Evolutionary conservation across 768 basidiomycete species (phyloP).

Genomic region (Mycena olivaceomarginata): DNA sequence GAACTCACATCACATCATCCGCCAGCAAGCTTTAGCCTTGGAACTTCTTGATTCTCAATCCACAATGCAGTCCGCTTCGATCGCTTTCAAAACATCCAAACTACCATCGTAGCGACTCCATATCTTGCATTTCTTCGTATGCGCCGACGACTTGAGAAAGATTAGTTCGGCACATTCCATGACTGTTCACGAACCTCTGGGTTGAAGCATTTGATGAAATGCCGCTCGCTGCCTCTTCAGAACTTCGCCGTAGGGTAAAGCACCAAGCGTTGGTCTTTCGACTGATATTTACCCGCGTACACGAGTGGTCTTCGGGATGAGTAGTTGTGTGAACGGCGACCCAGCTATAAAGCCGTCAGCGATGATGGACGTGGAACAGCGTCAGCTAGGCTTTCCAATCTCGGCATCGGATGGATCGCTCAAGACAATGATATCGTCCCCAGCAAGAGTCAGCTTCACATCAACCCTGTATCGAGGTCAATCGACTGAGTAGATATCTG

Average conservation of each 20-base stretch:
- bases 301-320: neutral
- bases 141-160: neutral
- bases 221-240: neutral
- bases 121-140: neutral
- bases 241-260: conserved; percentile 2
- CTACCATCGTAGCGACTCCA: neutral
- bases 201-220: neutral
- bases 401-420: conserved; percentile 14
- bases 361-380: neutral
- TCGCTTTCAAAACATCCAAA: too few species aligned
- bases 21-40: too few species aligned
- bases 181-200: neutral
- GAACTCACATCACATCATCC: too few species aligned
- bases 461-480: neutral
- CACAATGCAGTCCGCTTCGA: too few species aligned
- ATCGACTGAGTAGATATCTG: too few species aligned
- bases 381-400: neutral
- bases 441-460: neutral
- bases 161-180: too few species aligned
- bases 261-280: neutral
- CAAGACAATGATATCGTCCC: conserved; percentile 1
- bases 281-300: conserved; percentile 1
- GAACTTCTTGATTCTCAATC: too few species aligned
- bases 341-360: neutral
- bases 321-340: neutral